These are phyloP conservation scores for Ocimum tenuiflorum DNA, from an alignment of 257 asterid genomes.

Conservation along the genomic window DNA sequence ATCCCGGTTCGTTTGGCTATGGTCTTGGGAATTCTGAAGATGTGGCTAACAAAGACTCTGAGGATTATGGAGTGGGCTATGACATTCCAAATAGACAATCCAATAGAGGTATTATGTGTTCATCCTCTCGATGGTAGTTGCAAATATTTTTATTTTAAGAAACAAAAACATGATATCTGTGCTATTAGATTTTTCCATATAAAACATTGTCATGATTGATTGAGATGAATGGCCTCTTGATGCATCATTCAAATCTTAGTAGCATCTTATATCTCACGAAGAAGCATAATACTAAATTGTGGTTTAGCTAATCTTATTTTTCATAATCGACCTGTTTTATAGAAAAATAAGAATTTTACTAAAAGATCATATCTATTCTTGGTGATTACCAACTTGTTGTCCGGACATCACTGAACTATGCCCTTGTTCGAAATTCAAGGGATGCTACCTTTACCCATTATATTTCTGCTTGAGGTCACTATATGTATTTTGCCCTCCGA, in stretches of 20 bases:
- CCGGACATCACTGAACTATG: slow-evolving; percentile 1
- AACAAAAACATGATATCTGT: neutral
- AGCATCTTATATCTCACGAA: neutral
- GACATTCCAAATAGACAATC: slow-evolving; percentile 45
- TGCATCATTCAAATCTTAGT: slow-evolving; percentile 15
- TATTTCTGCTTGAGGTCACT: slow-evolving; percentile 15
- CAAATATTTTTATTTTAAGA: slow-evolving; percentile 1
- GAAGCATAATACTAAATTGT: slow-evolving; percentile 1
- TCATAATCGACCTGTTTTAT: neutral
- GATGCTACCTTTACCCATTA: neutral
- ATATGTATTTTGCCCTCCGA: neutral
- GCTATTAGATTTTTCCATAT: neutral
- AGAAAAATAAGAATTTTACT: neutral
- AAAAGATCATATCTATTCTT: neutral
- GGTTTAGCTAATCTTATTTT: neutral
- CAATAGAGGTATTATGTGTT: slow-evolving; percentile 42
- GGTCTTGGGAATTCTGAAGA: slow-evolving; percentile 39
- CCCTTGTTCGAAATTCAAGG: neutral
- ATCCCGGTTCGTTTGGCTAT: slow-evolving; percentile 42
- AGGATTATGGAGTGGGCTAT: slow-evolving; percentile 48
- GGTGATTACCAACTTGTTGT: neutral
- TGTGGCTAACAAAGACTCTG: slow-evolving; percentile 36
- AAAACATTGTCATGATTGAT: slow-evolving; percentile 5
- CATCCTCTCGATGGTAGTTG: neutral
- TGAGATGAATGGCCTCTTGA: neutral